Evolutionary conservation across 768 basidiomycete species (phyloP), one percentile per base, ranked within the genome.

Genomic region (Hortiboletus campestris): DNA sequence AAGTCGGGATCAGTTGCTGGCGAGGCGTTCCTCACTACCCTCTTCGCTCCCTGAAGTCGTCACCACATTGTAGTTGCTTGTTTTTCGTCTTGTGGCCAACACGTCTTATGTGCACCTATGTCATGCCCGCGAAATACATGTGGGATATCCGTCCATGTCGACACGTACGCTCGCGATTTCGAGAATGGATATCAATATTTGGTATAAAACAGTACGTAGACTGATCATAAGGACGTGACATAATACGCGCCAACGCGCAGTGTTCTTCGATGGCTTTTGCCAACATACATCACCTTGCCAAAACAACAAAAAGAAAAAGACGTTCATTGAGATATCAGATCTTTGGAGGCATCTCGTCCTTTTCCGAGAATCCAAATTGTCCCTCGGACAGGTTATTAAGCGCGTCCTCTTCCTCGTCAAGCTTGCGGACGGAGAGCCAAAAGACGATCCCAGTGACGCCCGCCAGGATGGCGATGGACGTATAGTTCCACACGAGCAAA

Each of bases 11-110:
- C 65, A 77, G 59, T 85, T 56, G 86, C 93, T 57, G 86, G 88
- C 70, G 84, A 91, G 75, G 80, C 83, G 46, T 96, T 96, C 91
- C 79, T 93, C 71, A 78, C 79, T 56, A 91, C 80, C 60, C 83
- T 98, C 68, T 86, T 91, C 64, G 88, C 94, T 72, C 88, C 92
- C 72, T 97, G 78, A 89, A 50, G 58, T 43, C 34, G 39, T n/a
- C n/a, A n/a, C n/a, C n/a, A n/a, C 36, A 17, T 35, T 34, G 45
- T 67, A 51, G 43, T 48, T 39, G 43, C 36, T 46, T 39, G 13
- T 41, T 46, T 58, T 35, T 29, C 42, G 17, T 49, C 25, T 54
- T 54, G 52, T 61, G 51, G 32, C 22, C 28, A 44, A 29, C 47
- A 57, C 63, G 61, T 49, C 40, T 47, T 56, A 58, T 60, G 51